Conservation (phyloP, 192 early-diverging fungal genomes). For the Backusella circina region DNA sequence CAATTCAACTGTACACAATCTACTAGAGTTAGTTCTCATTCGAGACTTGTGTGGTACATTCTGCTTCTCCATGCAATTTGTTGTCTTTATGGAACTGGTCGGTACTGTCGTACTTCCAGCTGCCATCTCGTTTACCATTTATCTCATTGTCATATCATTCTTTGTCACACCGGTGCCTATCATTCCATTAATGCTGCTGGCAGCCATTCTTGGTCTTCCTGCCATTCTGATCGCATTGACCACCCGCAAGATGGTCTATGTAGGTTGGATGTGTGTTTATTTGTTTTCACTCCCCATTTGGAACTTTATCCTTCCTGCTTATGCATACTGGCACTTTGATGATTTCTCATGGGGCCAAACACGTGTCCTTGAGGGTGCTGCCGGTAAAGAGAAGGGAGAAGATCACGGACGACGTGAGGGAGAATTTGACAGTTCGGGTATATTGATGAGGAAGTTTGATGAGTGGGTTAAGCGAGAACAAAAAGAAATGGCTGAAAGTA, state of each 20-base stretch:
- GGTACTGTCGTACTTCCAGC: slow-evolving; percentile 91
- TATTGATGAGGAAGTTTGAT: slow-evolving; percentile 70
- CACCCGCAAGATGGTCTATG: slow-evolving; percentile 76
- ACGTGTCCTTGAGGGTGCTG: slow-evolving; percentile 57
- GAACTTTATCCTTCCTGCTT: slow-evolving; percentile 74
- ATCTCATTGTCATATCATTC: slow-evolving; percentile 79
- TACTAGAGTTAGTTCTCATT: slow-evolving; percentile 78
- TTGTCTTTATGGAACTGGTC: slow-evolving; percentile 91
- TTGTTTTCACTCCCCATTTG: slow-evolving; percentile 66
- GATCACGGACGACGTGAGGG: slow-evolving; percentile 65
- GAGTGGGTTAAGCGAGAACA: slow-evolving; percentile 48
- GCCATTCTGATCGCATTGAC: slow-evolving; percentile 88
- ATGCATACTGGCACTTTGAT: slow-evolving; percentile 87
- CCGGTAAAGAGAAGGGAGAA: slow-evolving; percentile 49
- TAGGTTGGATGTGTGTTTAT: slow-evolving; percentile 79
- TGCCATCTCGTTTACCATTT: slow-evolving; percentile 81
- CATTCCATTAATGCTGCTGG: slow-evolving; percentile 74
- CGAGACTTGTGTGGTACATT: slow-evolving; percentile 85
- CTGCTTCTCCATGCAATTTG: slow-evolving; percentile 95
- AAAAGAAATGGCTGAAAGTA: slow-evolving; percentile 12
- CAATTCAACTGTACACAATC: slow-evolving; percentile 84
- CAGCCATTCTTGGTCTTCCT: slow-evolving; percentile 83
- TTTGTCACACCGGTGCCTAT: slow-evolving; percentile 44
- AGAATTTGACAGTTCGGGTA: slow-evolving; percentile 72
- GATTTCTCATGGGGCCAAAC: slow-evolving; percentile 87